These are phyloP conservation scores for Colletotrichum siamense DNA, from an alignment of 2,329 filamentous ascomycete species.

Conservation along the genomic window DNA sequence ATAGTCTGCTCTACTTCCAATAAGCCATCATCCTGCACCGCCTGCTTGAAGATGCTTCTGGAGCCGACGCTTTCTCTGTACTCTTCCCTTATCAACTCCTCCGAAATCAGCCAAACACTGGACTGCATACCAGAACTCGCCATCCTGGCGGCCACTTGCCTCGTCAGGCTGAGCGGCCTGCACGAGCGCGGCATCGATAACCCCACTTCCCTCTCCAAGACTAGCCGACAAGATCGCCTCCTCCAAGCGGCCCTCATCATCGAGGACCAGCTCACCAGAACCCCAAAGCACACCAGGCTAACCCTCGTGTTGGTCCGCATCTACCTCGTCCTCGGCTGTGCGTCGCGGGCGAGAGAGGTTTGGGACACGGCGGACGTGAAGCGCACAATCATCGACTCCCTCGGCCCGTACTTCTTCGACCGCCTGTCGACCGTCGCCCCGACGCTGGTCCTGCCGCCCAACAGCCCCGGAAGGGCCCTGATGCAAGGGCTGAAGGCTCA, in stretches of 20 bases:
- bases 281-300: constrained; percentile 51
- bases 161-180: constrained; percentile 29
- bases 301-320: constrained; percentile 57
- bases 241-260: constrained; percentile 56
- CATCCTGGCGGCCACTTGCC: constrained; percentile 39
- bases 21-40: neutral
- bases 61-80: constrained; percentile 18
- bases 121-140: constrained; percentile 36
- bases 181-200: neutral
- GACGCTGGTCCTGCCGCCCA: constrained; percentile 35
- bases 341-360: constrained; percentile 48
- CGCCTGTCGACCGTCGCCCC: constrained; percentile 59
- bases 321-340: constrained; percentile 56
- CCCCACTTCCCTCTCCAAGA: neutral
- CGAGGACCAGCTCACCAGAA: constrained; percentile 51
- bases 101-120: neutral
- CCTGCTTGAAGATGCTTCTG: constrained; percentile 5
- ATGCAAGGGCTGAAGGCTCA: constrained; percentile 50
- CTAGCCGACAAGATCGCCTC: constrained; percentile 33
- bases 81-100: constrained; percentile 4
- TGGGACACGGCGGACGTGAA: constrained; percentile 61
- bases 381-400: constrained; percentile 61
- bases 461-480: constrained; percentile 30
- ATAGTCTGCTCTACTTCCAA: neutral
- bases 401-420: constrained; percentile 61